These are phyloP conservation scores for Seminavis robusta DNA, from an alignment of 108 stramenopile species.

Conservation along the genomic window DNA sequence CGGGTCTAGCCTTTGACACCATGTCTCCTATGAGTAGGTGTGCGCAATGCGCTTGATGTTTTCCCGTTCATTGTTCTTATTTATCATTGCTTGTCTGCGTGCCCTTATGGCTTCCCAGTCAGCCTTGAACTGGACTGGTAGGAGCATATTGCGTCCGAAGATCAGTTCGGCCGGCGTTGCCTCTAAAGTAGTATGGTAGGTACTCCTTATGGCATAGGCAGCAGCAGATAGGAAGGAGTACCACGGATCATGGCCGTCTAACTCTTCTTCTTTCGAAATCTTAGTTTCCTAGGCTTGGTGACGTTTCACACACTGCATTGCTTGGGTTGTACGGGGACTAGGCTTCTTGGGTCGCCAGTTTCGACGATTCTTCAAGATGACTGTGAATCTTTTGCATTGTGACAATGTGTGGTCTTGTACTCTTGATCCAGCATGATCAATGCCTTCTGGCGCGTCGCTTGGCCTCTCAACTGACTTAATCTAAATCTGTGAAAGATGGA, in stretches of 20 bases:
- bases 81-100: slow-evolving; percentile 6
- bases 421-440: no score
- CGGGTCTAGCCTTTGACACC: no score
- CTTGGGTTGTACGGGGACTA: no score
- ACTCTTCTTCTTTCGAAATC: slow-evolving; percentile 6
- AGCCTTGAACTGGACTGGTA: slow-evolving; percentile 24
- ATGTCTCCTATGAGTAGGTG: slow-evolving; percentile 20
- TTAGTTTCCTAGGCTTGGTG: no score
- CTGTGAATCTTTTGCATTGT: no score
- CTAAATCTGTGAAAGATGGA: no score
- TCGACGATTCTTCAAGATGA: no score
- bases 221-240: slow-evolving; percentile 8
- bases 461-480: no score
- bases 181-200: slow-evolving; percentile 23
- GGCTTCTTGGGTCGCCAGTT: no score
- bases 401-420: no score
- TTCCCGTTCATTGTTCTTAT: slow-evolving; percentile 13
- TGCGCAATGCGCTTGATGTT: slow-evolving; percentile 12
- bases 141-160: slow-evolving; percentile 39
- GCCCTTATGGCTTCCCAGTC: slow-evolving; percentile 26
- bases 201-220: slow-evolving; percentile 26
- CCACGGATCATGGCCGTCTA: slow-evolving; percentile 3
- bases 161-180: slow-evolving; percentile 28
- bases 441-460: no score
- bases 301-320: no score